Evolutionary conservation across 2,329 filamentous ascomycete species (phyloP).

Genomic region (Cladophialophora carrionii): DNA sequence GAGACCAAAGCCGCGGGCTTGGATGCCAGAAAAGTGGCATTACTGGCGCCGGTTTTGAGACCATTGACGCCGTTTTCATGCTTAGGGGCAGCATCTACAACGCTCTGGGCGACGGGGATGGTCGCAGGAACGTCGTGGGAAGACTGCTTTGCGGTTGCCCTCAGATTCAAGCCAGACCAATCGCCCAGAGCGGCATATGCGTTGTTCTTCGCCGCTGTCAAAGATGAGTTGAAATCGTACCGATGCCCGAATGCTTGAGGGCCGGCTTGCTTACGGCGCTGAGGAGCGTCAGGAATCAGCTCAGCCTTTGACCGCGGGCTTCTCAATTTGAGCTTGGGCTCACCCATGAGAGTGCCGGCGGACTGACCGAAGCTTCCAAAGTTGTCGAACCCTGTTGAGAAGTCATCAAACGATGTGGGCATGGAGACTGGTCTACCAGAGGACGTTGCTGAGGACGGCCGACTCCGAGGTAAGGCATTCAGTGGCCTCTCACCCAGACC

Average conservation of each 20-base stretch:
- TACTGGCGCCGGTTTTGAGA: constrained; percentile 18
- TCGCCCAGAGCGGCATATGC: constrained; percentile 38
- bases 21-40: constrained; percentile 44
- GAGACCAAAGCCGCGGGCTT: constrained; percentile 60
- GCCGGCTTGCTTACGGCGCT: constrained; percentile 54
- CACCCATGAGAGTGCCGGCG: constrained; percentile 65
- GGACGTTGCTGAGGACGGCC: constrained; percentile 60
- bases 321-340: constrained; percentile 72
- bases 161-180: constrained; percentile 36
- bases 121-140: constrained; percentile 36
- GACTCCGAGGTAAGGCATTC: constrained; percentile 68
- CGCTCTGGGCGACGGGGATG: constrained; percentile 28
- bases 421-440: constrained; percentile 56
- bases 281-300: constrained; percentile 62
- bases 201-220: constrained; percentile 76
- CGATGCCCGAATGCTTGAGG: constrained; percentile 84
- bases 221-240: constrained; percentile 94
- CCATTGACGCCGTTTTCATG: constrained; percentile 33
- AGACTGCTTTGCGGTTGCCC: constrained; percentile 37
- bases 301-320: constrained; percentile 65
- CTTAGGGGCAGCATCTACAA: constrained; percentile 26
- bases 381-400: constrained; percentile 63
- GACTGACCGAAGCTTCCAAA: constrained; percentile 60
- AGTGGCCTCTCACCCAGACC: constrained; percentile 57
- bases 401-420: constrained; percentile 69